Evolutionary conservation across 805 yeast genomes (phyloP).

Genomic region (Ogataea thermomethanolica): DNA sequence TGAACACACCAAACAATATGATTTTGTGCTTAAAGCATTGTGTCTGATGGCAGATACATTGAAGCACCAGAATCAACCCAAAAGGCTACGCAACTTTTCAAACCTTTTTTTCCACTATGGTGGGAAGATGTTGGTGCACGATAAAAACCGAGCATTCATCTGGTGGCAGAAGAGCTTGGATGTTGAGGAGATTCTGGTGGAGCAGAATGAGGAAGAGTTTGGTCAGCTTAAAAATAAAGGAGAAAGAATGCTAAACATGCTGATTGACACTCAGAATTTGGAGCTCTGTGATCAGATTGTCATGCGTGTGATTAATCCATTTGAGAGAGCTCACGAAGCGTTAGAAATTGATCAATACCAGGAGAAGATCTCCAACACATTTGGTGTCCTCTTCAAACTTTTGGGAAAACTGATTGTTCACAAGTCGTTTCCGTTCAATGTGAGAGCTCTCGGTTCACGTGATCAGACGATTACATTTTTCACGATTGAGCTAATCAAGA

Average conservation of each 20-base stretch:
- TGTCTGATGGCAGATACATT: constrained; percentile 17
- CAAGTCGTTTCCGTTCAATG: constrained; percentile 12
- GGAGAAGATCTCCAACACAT: constrained; percentile 3
- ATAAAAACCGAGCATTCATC: constrained; percentile 13
- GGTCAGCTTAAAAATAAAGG: constrained; percentile 29
- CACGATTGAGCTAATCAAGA: constrained; percentile 19
- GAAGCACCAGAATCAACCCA: constrained; percentile 27
- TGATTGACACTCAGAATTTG: constrained; percentile 20
- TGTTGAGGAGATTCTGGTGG: constrained; percentile 31
- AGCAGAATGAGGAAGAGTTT: constrained; percentile 7
- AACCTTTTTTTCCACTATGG: constrained; percentile 44
- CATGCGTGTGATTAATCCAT: constrained; percentile 19
- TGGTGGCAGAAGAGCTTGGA: constrained; percentile 30
- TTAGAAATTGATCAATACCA: constrained; percentile 7
- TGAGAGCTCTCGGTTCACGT: constrained; percentile 13
- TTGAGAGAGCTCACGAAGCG: constrained; percentile 7
- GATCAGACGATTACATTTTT: constrained; percentile 21
- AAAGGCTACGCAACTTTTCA: constrained; percentile 44
- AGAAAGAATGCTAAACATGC: constrained; percentile 33
- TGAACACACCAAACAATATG: constrained; percentile 2
- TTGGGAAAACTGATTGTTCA: constrained; percentile 21
- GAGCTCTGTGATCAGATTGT: constrained; percentile 20
- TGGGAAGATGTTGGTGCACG: constrained; percentile 17
- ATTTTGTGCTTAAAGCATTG: constrained; percentile 9
- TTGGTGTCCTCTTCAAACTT: constrained; percentile 18